Evolutionary conservation across 2,329 filamentous ascomycete genomes (phyloP), one percentile per base, ranked within the genome.

Genomic region (Fusarium annulatum): DNA sequence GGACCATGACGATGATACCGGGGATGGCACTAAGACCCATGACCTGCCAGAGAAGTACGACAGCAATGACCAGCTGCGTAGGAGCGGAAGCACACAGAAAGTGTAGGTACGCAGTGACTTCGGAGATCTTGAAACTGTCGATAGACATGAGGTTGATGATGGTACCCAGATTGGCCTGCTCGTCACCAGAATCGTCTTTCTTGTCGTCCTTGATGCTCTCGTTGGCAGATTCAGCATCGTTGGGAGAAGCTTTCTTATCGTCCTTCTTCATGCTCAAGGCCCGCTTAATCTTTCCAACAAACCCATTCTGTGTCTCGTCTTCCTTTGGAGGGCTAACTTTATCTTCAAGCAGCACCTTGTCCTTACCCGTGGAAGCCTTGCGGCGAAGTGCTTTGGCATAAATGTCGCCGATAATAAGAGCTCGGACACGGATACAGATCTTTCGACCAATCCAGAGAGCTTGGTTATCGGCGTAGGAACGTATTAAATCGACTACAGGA

Each of bases 111-210:
- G 96, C 93, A 42, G 94, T 96, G 67, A 97, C 92, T 80, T 99
- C 96, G 71, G 94, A 93, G 62, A 99, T 94, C 84, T 99, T 99
- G 90, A 98, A 98, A 53, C 96, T 98, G 85, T 99, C 97, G 45
- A 99, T 97, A 16, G 96, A 97, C 96, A 99, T 99, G 74, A 99
- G 87, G 82, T 98, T 99, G 85, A 99, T 99, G 79, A 99, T 98
- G n/a, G 96, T 97, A 71, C 97, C 96, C 57, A 97, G 88, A 69
- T 96, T 98, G 43, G 95, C 96, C 84, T 97, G 94, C 65, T 92
- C 89, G 70, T 94, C 92, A 23, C 84, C 76, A 30, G 69, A 72
- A 18, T 73, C 79, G 5, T 76, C 76, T 59, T 85, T 81, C 61
- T 81, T 81, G 45, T 82, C 77, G 30, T 80, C 80, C 64, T 84